Conservation (phyloP, 1,139 yeast genomes). For the Saccharomyces hybrid region DNA sequence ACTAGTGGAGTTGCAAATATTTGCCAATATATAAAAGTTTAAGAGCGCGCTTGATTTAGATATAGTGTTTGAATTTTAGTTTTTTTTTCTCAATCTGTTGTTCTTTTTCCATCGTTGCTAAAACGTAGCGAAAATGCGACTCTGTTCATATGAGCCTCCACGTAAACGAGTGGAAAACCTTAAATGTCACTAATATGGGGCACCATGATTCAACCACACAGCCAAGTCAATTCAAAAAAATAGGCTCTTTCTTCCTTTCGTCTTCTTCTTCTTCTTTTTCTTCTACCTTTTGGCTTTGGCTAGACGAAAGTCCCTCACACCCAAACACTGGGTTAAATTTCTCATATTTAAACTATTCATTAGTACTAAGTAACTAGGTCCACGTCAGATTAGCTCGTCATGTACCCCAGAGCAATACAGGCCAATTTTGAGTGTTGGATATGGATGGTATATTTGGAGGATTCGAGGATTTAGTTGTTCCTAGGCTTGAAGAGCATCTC, state of each 20-base stretch:
- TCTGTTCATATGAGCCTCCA: neutral
- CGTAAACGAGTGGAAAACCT: neutral
- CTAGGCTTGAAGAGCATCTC: constrained; percentile 30
- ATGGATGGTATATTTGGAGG: constrained; percentile 15
- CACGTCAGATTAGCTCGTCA: neutral
- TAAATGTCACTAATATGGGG: neutral
- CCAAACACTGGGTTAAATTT: neutral
- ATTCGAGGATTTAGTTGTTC: constrained; percentile 16
- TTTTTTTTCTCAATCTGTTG: neutral
- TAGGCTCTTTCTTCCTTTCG: neutral
- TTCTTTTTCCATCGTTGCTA: neutral
- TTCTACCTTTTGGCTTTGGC: neutral
- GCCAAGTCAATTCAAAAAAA: neutral
- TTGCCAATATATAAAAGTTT: too few relatives aligned
- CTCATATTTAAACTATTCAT: neutral
- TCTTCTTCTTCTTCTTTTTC: neutral
- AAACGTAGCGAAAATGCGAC: neutral
- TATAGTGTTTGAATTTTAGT: neutral
- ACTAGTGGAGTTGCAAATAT: neutral
- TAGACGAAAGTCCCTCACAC: neutral
- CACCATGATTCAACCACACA: neutral
- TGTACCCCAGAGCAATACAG: neutral
- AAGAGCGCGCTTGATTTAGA: neutral
- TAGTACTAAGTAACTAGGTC: neutral
- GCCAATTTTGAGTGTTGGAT: neutral